Base-by-base conservation (phyloP, 139 green algal species). In the Asterochloris sp. region DNA sequence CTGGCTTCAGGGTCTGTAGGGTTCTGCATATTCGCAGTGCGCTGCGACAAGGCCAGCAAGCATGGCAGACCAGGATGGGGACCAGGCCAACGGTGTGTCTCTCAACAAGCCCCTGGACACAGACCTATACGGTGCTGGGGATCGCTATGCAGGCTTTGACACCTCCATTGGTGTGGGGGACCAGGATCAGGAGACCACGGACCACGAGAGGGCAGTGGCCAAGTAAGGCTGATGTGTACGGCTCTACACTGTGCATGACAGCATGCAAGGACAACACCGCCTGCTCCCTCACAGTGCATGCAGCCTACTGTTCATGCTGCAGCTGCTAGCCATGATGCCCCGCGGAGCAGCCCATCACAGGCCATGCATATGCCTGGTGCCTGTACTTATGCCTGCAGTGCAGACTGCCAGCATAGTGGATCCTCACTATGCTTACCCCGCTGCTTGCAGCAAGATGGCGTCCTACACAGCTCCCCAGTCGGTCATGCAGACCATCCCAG, bases 391-490 rank as follows among this genome's bases (percentile, higher is more conserved):
- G 2, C n/a, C 80, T 66, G 76, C 73, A 17, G 38, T 6, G 38
- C 38, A 54, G 38, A 54, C 38, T 6, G 38, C 38, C 38, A 54
- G 38, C 38, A 54, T 6, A 54, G 38, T 54, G 38, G 38, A 6
- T 54, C 38, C 38, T 54, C 6, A 54, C 4, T 54, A 83, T 71
- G 29, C 81, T 28, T 63, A 78, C 23, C n/a, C 28, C 10, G 79
- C 29, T 54, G 0, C 11, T 24, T 82, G 87, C 92, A 95, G 92
- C 77, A 95, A 95, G 80, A 86, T 96, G 78, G 80, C 89, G 10
- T 90, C 87, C 10, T 96, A 92, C 84, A 96, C 91, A 11, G 92
- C 92, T 0, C 92, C 92, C n/a, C 94, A 96, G 87, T 82, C 84
- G 11, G 24, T 96, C 28, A 74, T 95, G 78, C 69, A 76, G 26